Conservation (phyloP, 768 basidiomycete genomes). For the Gyrodon lividus region DNA sequence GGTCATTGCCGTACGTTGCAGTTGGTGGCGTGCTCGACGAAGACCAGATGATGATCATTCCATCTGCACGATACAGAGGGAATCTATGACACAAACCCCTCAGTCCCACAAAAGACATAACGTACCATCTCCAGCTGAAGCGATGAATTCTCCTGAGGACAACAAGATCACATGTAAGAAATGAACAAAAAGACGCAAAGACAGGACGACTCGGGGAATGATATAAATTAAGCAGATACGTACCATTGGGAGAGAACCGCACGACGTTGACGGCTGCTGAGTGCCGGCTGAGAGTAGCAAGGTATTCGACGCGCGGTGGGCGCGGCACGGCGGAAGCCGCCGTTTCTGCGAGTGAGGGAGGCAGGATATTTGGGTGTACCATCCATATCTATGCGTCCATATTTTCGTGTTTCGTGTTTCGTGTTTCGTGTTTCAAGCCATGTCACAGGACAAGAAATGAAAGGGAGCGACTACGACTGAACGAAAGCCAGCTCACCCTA, state of each 20-base stretch:
- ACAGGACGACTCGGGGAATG: not conserved
- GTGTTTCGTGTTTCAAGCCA: not conserved
- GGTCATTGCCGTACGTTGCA: conserved; percentile 79
- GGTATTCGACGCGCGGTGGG: conserved; percentile 91
- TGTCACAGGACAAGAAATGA: not conserved
- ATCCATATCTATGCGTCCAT: conserved; percentile 72
- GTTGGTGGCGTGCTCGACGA: conserved; percentile 71
- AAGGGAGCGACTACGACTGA: conserved; percentile 2
- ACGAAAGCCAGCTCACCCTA: conserved; percentile 59
- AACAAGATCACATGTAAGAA: conserved; percentile 3
- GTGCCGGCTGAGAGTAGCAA: conserved; percentile 90
- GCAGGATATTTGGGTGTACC: conserved; percentile 88
- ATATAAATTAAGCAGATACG: conserved; percentile 17
- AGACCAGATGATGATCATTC: conserved; percentile 96
- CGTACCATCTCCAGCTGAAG: conserved; percentile 96
- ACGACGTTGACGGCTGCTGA: conserved; percentile 96
- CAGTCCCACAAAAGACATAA: conserved; percentile 5
- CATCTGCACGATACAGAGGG: conserved; percentile 53
- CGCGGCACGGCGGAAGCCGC: conserved; percentile 40
- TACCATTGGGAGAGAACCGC: conserved; percentile 92
- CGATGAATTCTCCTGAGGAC: conserved; percentile 76
- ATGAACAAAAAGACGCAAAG: not conserved
- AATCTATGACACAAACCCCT: conserved; percentile 1
- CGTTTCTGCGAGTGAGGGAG: conserved; percentile 50
- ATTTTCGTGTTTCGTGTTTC: conserved; percentile 1